Conservation (phyloP, 768 basidiomycete genomes). For the Chalciporus pseudorubinellus region DNA sequence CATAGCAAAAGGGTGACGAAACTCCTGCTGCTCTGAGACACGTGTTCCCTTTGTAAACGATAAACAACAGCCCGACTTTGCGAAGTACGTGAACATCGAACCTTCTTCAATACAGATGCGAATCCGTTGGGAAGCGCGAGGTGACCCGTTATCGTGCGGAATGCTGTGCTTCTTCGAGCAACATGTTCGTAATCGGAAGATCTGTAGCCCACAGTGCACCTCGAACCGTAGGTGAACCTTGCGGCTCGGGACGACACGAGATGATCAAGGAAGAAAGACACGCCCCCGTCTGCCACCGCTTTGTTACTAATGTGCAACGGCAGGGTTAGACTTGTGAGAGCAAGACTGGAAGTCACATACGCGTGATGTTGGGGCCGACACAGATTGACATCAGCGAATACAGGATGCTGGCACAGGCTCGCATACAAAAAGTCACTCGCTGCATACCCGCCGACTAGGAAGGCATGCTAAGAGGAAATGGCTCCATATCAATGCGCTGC, state of each 20-base stretch:
- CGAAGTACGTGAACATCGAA: conserved; percentile 1
- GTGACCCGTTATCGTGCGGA: conserved; percentile 25
- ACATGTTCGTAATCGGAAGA: conserved; percentile 35
- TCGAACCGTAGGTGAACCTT: conserved; percentile 38
- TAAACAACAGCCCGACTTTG: too few relatives aligned
- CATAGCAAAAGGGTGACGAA: conserved; percentile 10
- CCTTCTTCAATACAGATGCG: conserved; percentile 34
- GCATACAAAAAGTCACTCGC: conserved; percentile 46
- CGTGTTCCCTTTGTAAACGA: conserved; percentile 9
- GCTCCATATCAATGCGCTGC: too few relatives aligned
- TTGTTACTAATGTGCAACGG: conserved; percentile 30
- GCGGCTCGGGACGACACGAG: conserved; percentile 44
- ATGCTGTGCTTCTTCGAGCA: conserved; percentile 25
- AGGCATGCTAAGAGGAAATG: conserved; percentile 28
- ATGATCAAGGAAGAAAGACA: conserved; percentile 41
- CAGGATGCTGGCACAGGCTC: conserved; percentile 37
- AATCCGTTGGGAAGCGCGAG: conserved; percentile 35
- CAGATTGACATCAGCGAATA: conserved; percentile 39
- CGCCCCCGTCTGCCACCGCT: conserved; percentile 51
- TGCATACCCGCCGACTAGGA: conserved; percentile 53
- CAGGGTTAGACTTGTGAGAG: too few relatives aligned
- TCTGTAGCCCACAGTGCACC: conserved; percentile 31
- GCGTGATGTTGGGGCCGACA: conserved; percentile 48
- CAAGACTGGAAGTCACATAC: conserved; percentile 31
- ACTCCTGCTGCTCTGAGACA: conserved; percentile 22